Evolutionary conservation across 768 basidiomycete species (phyloP).

Genomic region (Fomitopsis pulvina): DNA sequence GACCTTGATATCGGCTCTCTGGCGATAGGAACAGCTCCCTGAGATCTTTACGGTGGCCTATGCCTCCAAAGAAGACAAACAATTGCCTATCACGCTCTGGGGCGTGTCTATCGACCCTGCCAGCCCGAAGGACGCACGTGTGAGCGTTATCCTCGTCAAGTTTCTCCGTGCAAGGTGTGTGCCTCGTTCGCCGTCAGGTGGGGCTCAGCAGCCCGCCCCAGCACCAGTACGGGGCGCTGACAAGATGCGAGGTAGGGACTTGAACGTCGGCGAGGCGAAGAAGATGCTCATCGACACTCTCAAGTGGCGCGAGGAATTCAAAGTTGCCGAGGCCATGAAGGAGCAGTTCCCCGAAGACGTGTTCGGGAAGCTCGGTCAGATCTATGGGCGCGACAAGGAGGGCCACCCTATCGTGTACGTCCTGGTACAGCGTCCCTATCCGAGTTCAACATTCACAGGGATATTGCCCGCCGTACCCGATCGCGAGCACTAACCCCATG

Average conservation of each 20-base stretch:
- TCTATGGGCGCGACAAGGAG: constrained; percentile 65
- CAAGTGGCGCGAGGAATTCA: constrained; percentile 67
- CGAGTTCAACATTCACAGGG: neutral
- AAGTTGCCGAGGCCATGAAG: constrained; percentile 50
- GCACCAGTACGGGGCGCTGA: no score
- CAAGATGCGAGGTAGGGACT: constrained; percentile 31
- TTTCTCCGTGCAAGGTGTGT: constrained; percentile 69
- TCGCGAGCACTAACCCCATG: neutral
- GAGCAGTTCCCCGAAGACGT: constrained; percentile 33
- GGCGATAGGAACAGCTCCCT: constrained; percentile 35
- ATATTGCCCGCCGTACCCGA: neutral
- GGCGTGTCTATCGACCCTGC: constrained; percentile 61
- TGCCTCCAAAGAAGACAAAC: constrained; percentile 48
- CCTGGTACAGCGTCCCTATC: neutral
- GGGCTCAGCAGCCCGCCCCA: no score
- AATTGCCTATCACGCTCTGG: constrained; percentile 56
- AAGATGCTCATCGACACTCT: constrained; percentile 63
- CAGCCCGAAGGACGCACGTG: constrained; percentile 49
- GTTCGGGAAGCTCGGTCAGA: constrained; percentile 49
- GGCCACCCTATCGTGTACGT: constrained; percentile 64
- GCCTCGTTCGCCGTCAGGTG: no score
- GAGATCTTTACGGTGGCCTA: constrained; percentile 54
- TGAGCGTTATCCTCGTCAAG: constrained; percentile 75
- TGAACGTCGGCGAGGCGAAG: constrained; percentile 46
- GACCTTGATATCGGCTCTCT: neutral